These are phyloP conservation scores for Alternaria burnsii DNA, from an alignment of 2,329 filamentous ascomycete genomes.

Conservation along the genomic window DNA sequence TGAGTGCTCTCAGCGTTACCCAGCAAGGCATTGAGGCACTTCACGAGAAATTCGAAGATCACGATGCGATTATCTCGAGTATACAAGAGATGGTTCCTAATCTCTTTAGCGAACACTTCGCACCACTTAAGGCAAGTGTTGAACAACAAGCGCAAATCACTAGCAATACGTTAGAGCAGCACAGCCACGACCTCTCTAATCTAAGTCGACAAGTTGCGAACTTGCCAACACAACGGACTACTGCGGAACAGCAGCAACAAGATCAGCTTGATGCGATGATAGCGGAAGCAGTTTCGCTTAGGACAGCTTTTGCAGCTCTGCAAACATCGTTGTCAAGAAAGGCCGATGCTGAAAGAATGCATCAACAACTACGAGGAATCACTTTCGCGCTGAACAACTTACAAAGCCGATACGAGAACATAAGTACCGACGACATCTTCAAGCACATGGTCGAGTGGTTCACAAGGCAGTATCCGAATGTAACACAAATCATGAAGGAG, in stretches of 20 bases:
- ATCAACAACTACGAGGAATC: slow-evolving; percentile 10
- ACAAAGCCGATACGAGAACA: slow-evolving; percentile 37
- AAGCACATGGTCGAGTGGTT: slow-evolving; percentile 38
- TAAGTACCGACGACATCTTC: slow-evolving; percentile 31
- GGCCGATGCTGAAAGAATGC: slow-evolving; percentile 1
- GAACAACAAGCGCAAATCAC: background rate
- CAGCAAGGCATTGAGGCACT: background rate
- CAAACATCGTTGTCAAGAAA: slow-evolving; percentile 2
- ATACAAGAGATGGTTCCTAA: slow-evolving; percentile 6
- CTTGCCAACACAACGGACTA: background rate
- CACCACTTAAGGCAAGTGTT: slow-evolving; percentile 13
- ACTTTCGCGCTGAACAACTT: slow-evolving; percentile 19
- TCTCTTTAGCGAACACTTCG: slow-evolving; percentile 18
- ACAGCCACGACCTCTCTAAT: background rate
- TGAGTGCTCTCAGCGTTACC: background rate
- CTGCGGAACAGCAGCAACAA: background rate
- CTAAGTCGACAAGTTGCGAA: background rate
- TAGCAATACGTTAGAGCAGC: background rate
- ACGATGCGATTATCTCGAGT: background rate
- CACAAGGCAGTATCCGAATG: slow-evolving; percentile 25
- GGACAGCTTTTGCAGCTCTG: background rate
- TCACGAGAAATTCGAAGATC: background rate
- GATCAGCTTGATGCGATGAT: background rate
- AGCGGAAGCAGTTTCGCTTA: background rate
- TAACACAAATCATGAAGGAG: slow-evolving; percentile 11